These are phyloP conservation scores for Aurantiochytrium sp. DNA, from an alignment of 108 stramenopile species.

Conservation along the genomic window DNA sequence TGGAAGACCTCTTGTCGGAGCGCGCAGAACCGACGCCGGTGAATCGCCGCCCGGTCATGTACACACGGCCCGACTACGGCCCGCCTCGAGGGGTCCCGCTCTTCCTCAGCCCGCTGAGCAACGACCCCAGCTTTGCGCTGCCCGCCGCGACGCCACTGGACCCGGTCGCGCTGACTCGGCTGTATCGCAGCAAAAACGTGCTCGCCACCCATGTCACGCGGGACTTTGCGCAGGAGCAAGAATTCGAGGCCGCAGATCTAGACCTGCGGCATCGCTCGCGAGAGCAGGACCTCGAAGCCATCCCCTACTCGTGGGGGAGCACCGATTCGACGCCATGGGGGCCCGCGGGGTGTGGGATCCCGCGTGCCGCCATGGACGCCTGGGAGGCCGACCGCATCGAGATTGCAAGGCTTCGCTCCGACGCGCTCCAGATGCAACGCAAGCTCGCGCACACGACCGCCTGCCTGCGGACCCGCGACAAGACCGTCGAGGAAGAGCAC, in stretches of 20 bases:
- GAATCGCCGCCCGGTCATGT: neutral
- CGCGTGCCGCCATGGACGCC: neutral
- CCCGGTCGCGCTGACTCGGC: neutral
- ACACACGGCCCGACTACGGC: neutral
- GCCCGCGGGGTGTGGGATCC: neutral
- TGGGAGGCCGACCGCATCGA: conserved; percentile 13
- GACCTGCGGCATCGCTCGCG: neutral
- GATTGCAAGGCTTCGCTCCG: neutral
- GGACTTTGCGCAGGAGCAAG: neutral
- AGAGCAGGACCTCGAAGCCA: neutral
- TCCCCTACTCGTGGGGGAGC: neutral
- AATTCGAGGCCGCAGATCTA: neutral
- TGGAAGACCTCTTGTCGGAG: neutral
- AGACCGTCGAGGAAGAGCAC: neutral
- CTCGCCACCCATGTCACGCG: neutral
- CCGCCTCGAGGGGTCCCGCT: neutral
- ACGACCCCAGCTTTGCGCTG: neutral
- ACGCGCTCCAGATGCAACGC: neutral
- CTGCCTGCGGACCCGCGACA: neutral
- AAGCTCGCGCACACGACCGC: neutral
- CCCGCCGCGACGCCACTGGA: neutral
- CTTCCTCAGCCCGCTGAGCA: neutral
- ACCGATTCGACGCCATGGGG: neutral
- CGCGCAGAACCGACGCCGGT: neutral
- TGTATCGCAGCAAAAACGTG: neutral